Evolutionary conservation across 23 red algal species (phyloP).

Genomic region (Agarophyton chilense): DNA sequence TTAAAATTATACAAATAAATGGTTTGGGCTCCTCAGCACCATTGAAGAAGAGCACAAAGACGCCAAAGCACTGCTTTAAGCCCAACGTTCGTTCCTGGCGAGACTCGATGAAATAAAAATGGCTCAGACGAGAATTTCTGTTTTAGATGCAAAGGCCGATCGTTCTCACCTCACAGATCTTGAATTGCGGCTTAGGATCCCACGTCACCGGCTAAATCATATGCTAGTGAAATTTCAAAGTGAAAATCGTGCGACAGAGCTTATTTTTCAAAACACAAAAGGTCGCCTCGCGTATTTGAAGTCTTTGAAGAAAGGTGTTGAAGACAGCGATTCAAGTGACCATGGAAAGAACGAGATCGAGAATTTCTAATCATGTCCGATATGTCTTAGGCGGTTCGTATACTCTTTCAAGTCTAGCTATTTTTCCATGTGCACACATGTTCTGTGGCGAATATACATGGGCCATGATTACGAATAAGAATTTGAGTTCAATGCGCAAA

Average conservation of each 20-base stretch:
- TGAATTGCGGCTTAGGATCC: conserved; percentile 2
- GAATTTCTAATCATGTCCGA: too few species aligned
- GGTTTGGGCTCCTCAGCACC: conserved; percentile 7
- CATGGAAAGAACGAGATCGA: too few species aligned
- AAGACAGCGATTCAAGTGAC: too few species aligned
- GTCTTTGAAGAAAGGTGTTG: too few species aligned
- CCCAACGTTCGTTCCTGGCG: conserved; percentile 36
- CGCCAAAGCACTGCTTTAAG: conserved; percentile 32
- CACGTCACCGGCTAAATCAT: conserved; percentile 5
- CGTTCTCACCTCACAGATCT: neutral
- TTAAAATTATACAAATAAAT: too few species aligned
- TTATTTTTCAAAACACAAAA: conserved; percentile 16
- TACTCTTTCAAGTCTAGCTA: too few species aligned
- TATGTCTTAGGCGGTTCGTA: too few species aligned
- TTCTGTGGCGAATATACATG: too few species aligned
- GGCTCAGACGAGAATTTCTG: conserved; percentile 41
- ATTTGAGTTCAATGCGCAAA: too few species aligned
- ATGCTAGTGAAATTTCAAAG: conserved; percentile 18
- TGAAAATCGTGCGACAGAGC: conserved; percentile 12
- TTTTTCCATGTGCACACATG: too few species aligned
- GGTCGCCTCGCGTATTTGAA: conserved; percentile 51
- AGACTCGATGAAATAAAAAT: conserved; percentile 52
- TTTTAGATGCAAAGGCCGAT: neutral
- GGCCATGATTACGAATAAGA: too few species aligned
- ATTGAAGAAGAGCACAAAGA: conserved; percentile 35